These are phyloP conservation scores for Chenopodium formosanum DNA, from an alignment of 148 eudicot species.

Conservation along the genomic window DNA sequence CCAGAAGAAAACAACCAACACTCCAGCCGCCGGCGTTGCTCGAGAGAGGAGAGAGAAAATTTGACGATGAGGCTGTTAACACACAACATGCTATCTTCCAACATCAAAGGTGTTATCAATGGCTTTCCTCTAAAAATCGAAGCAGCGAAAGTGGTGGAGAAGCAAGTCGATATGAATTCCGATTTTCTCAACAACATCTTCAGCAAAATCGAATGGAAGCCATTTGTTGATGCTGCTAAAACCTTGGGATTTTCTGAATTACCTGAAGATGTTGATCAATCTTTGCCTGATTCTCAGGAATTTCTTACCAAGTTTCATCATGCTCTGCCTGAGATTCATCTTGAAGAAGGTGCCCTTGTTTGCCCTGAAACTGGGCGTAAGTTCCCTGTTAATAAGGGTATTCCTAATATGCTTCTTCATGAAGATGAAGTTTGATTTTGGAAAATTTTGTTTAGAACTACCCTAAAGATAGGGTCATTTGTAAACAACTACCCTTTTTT, in stretches of 20 bases:
- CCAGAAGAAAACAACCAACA: too few relatives aligned
- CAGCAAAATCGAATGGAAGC: conserved; percentile 64
- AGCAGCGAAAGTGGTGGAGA: conserved; percentile 46
- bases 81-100: conserved; percentile 89
- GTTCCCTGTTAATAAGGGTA: conserved; percentile 31
- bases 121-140: conserved; percentile 80
- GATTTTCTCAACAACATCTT: conserved; percentile 81
- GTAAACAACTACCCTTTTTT: too few relatives aligned
- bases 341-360: conserved; percentile 88
- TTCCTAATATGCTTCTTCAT: conserved; percentile 24
- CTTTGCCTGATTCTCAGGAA: conserved; percentile 28
- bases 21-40: neutral
- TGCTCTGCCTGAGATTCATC: conserved; percentile 74
- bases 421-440: conserved; percentile 21
- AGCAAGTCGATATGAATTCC: conserved; percentile 61
- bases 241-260: conserved; percentile 62
- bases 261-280: conserved; percentile 46
- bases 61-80: conserved; percentile 73
- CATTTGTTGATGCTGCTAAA: conserved; percentile 64
- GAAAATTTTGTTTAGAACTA: too few relatives aligned
- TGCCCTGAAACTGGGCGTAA: conserved; percentile 64
- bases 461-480: too few relatives aligned
- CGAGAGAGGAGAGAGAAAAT: neutral
- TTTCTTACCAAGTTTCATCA: conserved; percentile 44
- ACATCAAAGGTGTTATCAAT: conserved; percentile 78